Conservation (phyloP, 805 yeast species). For the Lipomyces orientalis region DNA sequence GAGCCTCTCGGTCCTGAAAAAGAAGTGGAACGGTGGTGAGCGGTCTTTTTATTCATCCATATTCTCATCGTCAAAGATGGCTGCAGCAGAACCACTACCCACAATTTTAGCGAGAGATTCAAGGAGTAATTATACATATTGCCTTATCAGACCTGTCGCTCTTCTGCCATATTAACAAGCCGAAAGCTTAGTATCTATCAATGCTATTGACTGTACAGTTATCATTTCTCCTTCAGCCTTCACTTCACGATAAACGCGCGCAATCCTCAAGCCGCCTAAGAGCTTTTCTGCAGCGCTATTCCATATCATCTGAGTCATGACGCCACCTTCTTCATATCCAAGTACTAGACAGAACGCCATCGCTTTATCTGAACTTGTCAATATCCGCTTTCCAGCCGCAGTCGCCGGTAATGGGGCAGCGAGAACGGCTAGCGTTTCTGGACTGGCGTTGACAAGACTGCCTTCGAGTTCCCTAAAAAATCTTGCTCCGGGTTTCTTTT, state of each 20-base stretch:
- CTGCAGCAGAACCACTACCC: no score
- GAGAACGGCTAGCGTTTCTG: slow-evolving; percentile 32
- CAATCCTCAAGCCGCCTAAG: slow-evolving; percentile 22
- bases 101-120: no score
- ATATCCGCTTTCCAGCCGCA: slow-evolving; percentile 16
- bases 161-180: not conserved
- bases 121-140: not conserved
- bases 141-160: not conserved
- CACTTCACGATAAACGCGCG: not conserved
- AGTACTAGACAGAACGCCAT: slow-evolving; percentile 25
- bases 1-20: no score
- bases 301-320: slow-evolving; percentile 31
- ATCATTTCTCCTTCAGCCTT: not conserved
- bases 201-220: not conserved
- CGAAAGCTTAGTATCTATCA: not conserved
- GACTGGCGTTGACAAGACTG: slow-evolving; percentile 17
- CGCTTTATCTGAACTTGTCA: slow-evolving; percentile 28
- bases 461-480: slow-evolving; percentile 39
- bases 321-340: slow-evolving; percentile 26
- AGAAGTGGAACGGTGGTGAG: no score
- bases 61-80: no score
- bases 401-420: slow-evolving; percentile 34
- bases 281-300: slow-evolving; percentile 31
- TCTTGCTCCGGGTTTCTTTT: slow-evolving; percentile 56
- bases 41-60: no score